phyloP scores from a whole-genome alignment of 1,284 basidiomycete species.

The Puccinia hordei region DNA sequence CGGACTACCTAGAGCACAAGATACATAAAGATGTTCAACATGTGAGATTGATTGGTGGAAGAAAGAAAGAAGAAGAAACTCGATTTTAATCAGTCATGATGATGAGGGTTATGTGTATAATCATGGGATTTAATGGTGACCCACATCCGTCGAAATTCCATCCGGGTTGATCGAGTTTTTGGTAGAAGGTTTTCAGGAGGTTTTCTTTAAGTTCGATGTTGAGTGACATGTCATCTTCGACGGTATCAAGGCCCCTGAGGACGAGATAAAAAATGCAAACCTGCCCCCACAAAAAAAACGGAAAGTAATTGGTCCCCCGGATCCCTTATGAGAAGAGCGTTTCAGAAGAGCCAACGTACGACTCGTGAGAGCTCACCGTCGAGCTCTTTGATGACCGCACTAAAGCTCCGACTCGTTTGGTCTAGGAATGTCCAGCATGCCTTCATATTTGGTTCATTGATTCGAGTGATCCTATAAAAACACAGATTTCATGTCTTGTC shows the following conservation, averaged over 20 bases:
- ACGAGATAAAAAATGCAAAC: slow-evolving; percentile 95
- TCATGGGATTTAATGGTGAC: slow-evolving; percentile 39
- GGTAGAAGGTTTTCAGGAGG: slow-evolving; percentile 79
- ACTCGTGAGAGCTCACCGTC: slow-evolving; percentile 91
- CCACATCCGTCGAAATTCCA: slow-evolving; percentile 79
- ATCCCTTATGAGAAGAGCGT: slow-evolving; percentile 10
- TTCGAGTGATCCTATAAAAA: slow-evolving; percentile 53
- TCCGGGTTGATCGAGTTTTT: slow-evolving; percentile 76
- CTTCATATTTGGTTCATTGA: slow-evolving; percentile 68
- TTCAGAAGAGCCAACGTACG: slow-evolving; percentile 64
- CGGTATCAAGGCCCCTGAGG: slow-evolving; percentile 87
- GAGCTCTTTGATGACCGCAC: slow-evolving; percentile 92
- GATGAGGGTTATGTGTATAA: not conserved
- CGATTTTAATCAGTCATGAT: not conserved
- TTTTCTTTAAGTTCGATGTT: slow-evolving; percentile 82
- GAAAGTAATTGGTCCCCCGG: not conserved
- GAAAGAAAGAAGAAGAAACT: not conserved
- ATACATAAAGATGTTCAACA: not conserved
- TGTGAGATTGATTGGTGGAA: not conserved
- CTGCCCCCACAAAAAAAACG: slow-evolving; percentile 56
- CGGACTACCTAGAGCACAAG: slow-evolving; percentile 66
- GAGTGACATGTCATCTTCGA: slow-evolving; percentile 98
- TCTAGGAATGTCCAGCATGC: slow-evolving; percentile 90
- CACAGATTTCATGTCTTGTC: not conserved
- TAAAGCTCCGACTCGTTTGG: slow-evolving; percentile 83